These are phyloP conservation scores for Cyberlindnera amylophila DNA, from an alignment of 805 yeast species.

Conservation along the genomic window DNA sequence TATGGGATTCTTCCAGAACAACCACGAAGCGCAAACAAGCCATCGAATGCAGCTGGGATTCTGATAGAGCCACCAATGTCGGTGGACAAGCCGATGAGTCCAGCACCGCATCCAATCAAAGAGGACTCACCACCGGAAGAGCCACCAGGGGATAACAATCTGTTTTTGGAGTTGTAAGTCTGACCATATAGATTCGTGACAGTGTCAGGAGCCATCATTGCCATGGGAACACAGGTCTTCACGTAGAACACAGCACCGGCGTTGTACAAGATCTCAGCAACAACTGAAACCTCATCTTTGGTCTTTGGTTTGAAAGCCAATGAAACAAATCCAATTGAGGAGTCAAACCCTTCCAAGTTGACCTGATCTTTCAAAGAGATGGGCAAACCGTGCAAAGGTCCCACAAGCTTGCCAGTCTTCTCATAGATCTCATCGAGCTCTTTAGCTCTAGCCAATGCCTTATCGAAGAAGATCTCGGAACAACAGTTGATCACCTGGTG, in stretches of 20 bases:
- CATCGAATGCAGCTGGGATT: conserved; percentile 42
- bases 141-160: conserved; percentile 43
- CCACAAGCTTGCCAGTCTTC: conserved; percentile 46
- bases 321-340: conserved; percentile 45
- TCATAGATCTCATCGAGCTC: conserved; percentile 46
- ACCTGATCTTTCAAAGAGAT: conserved; percentile 49
- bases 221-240: conserved; percentile 50
- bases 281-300: conserved; percentile 36
- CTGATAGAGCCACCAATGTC: conserved; percentile 53
- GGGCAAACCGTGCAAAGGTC: conserved; percentile 69
- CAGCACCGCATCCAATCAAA: conserved; percentile 38
- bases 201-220: conserved; percentile 47
- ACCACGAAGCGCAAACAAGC: conserved; percentile 40
- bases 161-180: conserved; percentile 42
- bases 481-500: conserved; percentile 45
- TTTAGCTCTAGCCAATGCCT: conserved; percentile 53
- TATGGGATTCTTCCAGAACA: conserved; percentile 40
- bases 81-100: conserved; percentile 48
- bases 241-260: conserved; percentile 52
- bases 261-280: conserved; percentile 36
- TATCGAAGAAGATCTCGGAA: conserved; percentile 42
- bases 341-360: conserved; percentile 42
- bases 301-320: conserved; percentile 53
- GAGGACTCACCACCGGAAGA: conserved; percentile 54
- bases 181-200: conserved; percentile 41